Evolutionary conservation across 75 land plant genomes (phyloP), one percentile per base, ranked within the genome.

Genomic region (Azolla pinnata): DNA sequence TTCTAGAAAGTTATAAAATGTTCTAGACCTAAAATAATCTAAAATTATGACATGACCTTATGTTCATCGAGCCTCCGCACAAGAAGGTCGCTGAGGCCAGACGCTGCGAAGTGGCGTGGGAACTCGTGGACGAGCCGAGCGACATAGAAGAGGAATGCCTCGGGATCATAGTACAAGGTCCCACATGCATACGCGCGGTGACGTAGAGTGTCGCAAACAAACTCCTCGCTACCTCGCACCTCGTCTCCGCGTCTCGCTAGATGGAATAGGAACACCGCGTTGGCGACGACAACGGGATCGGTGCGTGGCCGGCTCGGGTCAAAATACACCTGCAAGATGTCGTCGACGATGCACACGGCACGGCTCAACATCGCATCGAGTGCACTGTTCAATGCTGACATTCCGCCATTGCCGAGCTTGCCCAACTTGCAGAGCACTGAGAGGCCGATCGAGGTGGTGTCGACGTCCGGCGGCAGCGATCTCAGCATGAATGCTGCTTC

Each of bases 281-380:
- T 38, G 42, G 42, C 42, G 42, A 38, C 42, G 42, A 38, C 42
- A 7, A 38, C 42, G 14, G 42, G 42, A 38, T 38, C 42, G 42
- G 14, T 14, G 12, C 42, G 7, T 38, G 42, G 42, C 7, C 42
- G 42, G 12, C 14, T 14, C 14, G 7, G 7, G 42, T 38, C 42
- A 14, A 38, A 38, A 38, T 38, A 38, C 12, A 38, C 42, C 14
- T 38, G 42, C 14, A 38, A 38, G 42, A 38, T 38, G 14, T 14
- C 14, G 42, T 7, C n/a, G n/a, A n/a, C n/a, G n/a, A n/a, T n/a
- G n/a, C n/a, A n/a, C n/a, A n/a, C n/a, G n/a, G n/a, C n/a, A n/a
- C n/a, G n/a, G n/a, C n/a, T n/a, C n/a, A 38, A 14, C 42, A 38
- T 38, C 12, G 7, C 14, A 38, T 38, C 42, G 42, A 38, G 42